Conservation (phyloP, 495 filamentous ascomycete genomes). For the Aspergillus hancockii region DNA sequence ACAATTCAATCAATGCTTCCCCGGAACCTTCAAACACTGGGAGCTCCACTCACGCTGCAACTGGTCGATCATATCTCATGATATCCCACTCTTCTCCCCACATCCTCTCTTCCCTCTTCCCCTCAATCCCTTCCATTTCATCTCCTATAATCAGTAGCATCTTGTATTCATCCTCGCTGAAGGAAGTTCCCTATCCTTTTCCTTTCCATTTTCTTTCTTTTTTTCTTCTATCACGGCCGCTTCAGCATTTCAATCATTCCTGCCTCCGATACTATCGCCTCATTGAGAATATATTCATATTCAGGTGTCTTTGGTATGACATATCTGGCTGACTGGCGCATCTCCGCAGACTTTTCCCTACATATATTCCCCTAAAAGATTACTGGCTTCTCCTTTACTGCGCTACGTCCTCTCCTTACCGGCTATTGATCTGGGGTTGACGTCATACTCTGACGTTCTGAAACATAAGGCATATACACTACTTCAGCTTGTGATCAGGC, state of each 20-base stretch:
- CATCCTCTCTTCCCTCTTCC: not conserved
- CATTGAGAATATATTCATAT: not conserved
- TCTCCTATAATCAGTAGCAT: not conserved
- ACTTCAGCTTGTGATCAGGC: not conserved
- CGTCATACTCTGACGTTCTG: not conserved
- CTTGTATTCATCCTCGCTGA: not conserved
- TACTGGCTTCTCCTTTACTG: not conserved
- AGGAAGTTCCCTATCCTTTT: not conserved
- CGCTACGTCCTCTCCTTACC: not conserved
- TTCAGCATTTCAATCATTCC: not conserved
- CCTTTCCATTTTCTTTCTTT: constrained; percentile 9
- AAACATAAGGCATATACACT: not conserved
- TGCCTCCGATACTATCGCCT: not conserved
- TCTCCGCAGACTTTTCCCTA: not conserved
- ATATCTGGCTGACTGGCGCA: not conserved
- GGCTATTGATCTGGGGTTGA: not conserved
- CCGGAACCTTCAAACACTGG: not conserved
- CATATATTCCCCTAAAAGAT: not conserved
- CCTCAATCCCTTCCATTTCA: not conserved
- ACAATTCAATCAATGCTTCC: not conserved
- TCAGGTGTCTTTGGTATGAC: not conserved
- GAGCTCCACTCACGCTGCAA: not conserved
- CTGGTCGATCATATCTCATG: not conserved
- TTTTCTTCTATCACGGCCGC: constrained; percentile 9
- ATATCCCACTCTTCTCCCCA: not conserved